Percentiles rank a stretch among this genome's conserved stretches.
phyloP scores from a whole-genome alignment of 169 alveolate species.

The Eimeria falciformis region DNA sequence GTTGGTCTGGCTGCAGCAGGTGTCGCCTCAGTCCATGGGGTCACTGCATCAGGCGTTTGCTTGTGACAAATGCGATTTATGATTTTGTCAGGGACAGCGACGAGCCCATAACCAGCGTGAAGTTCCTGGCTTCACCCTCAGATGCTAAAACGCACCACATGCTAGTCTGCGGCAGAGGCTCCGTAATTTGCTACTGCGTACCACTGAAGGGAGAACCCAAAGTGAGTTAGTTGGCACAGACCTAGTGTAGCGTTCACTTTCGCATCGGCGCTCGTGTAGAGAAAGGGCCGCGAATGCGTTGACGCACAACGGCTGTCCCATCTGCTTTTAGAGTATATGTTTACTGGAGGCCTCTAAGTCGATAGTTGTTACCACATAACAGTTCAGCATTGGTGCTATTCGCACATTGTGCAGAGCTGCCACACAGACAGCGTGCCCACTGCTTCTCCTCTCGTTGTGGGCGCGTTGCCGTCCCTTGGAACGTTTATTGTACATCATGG shows the following conservation, averaged over 20 bases:
- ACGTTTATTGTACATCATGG: conserved; percentile 69
- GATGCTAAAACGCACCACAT: conserved; percentile 47
- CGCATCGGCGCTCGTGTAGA: too few species aligned
- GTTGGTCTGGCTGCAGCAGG: too few species aligned
- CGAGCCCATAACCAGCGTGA: conserved; percentile 41
- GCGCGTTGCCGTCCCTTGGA: conserved; percentile 60
- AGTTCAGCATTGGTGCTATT: too few species aligned
- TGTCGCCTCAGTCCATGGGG: too few species aligned
- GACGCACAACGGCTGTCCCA: too few species aligned
- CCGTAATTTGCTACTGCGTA: conserved; percentile 34
- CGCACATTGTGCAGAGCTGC: conserved; percentile 18
- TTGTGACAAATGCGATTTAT: background rate
- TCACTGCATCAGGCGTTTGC: background rate
- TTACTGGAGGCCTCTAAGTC: too few species aligned
- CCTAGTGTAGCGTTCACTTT: too few species aligned
- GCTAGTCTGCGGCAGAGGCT: conserved; percentile 49
- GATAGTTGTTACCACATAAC: background rate
- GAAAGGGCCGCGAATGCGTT: too few species aligned
- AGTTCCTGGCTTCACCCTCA: conserved; percentile 44
- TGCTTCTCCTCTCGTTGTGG: conserved; percentile 45
- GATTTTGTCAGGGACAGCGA: conserved; percentile 27
- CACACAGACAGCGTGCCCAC: conserved; percentile 59
- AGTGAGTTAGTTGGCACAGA: too few species aligned
- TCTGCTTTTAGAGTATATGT: too few species aligned
- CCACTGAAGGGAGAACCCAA: conserved; percentile 61